These are phyloP conservation scores for Allomyces arbusculus DNA, from an alignment of 192 early-diverging fungal genomes.

Conservation along the genomic window DNA sequence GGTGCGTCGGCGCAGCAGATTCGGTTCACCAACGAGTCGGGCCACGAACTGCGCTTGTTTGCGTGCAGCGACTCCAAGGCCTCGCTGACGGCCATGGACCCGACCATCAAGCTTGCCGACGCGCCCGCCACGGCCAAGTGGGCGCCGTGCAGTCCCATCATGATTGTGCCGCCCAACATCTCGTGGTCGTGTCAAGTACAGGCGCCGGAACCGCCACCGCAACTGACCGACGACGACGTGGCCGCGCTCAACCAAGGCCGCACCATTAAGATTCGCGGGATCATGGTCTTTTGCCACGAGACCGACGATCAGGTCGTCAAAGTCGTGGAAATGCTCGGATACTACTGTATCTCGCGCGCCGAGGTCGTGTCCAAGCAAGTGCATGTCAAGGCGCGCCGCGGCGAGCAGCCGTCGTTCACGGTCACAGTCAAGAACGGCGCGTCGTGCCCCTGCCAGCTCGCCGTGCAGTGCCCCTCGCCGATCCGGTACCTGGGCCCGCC, in stretches of 20 bases:
- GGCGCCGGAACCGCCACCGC: background rate
- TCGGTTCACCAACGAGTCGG: background rate
- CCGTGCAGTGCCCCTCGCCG: background rate
- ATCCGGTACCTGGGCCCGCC: background rate
- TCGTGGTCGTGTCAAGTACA: background rate
- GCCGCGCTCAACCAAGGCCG: background rate
- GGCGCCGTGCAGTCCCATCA: background rate
- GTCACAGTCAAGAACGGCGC: background rate
- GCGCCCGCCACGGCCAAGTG: background rate
- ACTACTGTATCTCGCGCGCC: background rate
- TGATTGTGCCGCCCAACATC: background rate
- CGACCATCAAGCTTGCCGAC: background rate
- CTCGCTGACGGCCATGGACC: background rate
- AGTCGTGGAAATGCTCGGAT: background rate
- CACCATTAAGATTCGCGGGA: background rate
- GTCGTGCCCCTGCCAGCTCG: background rate
- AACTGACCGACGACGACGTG: background rate
- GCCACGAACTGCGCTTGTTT: background rate
- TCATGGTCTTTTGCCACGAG: background rate
- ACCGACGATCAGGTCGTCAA: background rate
- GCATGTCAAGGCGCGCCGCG: background rate
- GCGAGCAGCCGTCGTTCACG: background rate
- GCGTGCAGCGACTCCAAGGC: background rate
- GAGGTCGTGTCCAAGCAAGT: background rate
- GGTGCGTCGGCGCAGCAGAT: background rate